These are phyloP conservation scores for Cercospora nicotianae DNA, from an alignment of 2,329 filamentous ascomycete species.

Conservation along the genomic window DNA sequence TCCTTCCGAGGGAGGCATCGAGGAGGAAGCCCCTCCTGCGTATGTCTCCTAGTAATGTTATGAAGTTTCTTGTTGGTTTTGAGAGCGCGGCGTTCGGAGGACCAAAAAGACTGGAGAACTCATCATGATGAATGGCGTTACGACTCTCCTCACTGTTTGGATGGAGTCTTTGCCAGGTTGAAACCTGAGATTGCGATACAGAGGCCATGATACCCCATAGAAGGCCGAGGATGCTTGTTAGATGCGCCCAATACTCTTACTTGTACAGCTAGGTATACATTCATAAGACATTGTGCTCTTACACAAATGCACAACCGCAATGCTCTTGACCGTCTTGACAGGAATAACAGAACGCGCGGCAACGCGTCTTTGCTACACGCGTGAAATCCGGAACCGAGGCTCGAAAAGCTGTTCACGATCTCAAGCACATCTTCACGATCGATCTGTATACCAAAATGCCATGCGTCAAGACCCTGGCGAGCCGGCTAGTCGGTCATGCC, in stretches of 20 bases:
- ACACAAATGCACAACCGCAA: background rate
- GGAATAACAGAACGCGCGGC: background rate
- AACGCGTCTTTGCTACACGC: background rate
- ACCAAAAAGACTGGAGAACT: background rate
- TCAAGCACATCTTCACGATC: background rate
- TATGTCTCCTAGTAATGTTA: constrained; percentile 36
- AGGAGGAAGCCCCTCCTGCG: constrained; percentile 38
- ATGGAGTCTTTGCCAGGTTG: background rate
- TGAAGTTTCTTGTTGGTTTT: background rate
- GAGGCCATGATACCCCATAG: background rate
- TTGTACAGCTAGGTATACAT: background rate
- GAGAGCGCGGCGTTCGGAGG: constrained; percentile 9
- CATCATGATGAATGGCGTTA: constrained; percentile 7
- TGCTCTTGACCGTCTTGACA: background rate
- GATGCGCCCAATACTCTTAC: background rate
- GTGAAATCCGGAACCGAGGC: background rate
- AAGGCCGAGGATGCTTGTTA: background rate
- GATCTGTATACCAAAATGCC: constrained; percentile 1
- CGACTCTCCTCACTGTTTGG: constrained; percentile 4
- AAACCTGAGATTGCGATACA: background rate
- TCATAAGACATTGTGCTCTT: background rate
- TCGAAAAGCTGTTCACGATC: background rate
- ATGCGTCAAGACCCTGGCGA: constrained; percentile 5
- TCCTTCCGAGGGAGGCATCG: constrained; percentile 20
- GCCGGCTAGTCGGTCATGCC: background rate